Conservation (phyloP, 2,329 filamentous ascomycete genomes). For the Talaromyces sp. region DNA sequence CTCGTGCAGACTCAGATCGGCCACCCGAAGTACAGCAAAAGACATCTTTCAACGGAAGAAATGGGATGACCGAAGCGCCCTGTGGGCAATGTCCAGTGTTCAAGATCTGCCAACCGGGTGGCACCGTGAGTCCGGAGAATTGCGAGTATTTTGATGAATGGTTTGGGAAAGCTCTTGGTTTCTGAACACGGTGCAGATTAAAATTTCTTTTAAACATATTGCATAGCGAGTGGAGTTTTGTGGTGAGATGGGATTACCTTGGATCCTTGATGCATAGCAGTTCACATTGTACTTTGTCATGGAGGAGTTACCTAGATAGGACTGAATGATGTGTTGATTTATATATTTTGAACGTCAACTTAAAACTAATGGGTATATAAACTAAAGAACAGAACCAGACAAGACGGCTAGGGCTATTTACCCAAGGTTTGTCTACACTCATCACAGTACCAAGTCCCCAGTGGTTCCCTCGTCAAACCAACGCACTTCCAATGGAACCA, state of each 20-base stretch:
- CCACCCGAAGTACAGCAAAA: conserved; percentile 19
- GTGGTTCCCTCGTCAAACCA: conserved; percentile 58
- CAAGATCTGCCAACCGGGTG: conserved; percentile 84
- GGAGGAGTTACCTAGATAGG: background rate
- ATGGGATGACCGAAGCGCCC: conserved; percentile 81
- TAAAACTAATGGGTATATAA: background rate
- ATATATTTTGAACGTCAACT: background rate
- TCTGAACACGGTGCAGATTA: conserved; percentile 23
- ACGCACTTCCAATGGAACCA: conserved; percentile 68
- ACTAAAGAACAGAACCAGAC: background rate
- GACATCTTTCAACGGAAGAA: conserved; percentile 51
- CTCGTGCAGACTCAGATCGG: conserved; percentile 19
- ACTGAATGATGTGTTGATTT: background rate
- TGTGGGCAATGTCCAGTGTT: conserved; percentile 93
- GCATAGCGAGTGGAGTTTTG: conserved; percentile 9
- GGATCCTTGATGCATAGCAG: background rate
- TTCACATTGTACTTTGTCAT: background rate
- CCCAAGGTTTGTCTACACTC: conserved; percentile 47
- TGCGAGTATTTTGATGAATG: conserved; percentile 91
- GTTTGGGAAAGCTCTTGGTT: conserved; percentile 53
- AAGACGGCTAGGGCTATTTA: conserved; percentile 24
- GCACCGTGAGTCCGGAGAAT: conserved; percentile 81
- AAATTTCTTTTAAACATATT: background rate
- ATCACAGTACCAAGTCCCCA: conserved; percentile 56
- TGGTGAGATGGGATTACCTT: background rate